A percentile compares a stretch with the other conserved stretches of the same genome.
These are phyloP conservation scores for Globisporangium nunn DNA, from an alignment of 352 stramenopile genomes.

Conservation along the genomic window DNA sequence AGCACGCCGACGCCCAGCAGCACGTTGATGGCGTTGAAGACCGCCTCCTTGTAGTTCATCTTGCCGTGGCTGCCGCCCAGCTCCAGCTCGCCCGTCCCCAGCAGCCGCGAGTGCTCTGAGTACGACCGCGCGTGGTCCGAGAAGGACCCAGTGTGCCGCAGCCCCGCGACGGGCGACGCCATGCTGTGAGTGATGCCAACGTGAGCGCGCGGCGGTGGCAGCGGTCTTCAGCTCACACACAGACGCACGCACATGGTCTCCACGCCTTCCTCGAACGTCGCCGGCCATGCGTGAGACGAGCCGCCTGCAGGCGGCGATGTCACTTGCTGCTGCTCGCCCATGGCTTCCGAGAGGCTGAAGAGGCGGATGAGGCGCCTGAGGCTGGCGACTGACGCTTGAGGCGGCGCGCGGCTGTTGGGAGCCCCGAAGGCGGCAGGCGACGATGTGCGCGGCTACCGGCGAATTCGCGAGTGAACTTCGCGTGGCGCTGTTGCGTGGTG, in stretches of 20 bases:
- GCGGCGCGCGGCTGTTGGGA: no score
- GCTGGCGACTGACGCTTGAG: no score
- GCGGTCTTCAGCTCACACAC: no score
- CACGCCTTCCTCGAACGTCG: slow-evolving; percentile 73
- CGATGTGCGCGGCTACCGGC: no score
- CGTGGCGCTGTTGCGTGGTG: no score
- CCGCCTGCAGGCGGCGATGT: no score
- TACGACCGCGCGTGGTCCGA: slow-evolving; percentile 38
- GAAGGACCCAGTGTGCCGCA: slow-evolving; percentile 33
- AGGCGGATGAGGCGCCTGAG: no score
- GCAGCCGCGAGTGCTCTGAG: slow-evolving; percentile 31
- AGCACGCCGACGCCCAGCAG: slow-evolving; percentile 80
- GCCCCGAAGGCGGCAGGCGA: no score
- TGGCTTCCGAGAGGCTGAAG: not conserved
- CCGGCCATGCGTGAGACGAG: slow-evolving; percentile 38
- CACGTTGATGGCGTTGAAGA: slow-evolving; percentile 85
- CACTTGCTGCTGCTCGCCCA: not conserved
- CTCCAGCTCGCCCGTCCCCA: slow-evolving; percentile 10
- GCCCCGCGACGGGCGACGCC: slow-evolving; percentile 37
- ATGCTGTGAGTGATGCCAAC: slow-evolving; percentile 18
- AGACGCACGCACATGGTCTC: slow-evolving; percentile 26
- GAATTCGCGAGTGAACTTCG: no score
- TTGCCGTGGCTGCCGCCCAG: slow-evolving; percentile 21
- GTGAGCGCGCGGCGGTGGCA: no score
- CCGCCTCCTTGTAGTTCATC: slow-evolving; percentile 65